Conservation (phyloP, 2,329 filamentous ascomycete species). For the Tolypocladium ophioglossoides region DNA sequence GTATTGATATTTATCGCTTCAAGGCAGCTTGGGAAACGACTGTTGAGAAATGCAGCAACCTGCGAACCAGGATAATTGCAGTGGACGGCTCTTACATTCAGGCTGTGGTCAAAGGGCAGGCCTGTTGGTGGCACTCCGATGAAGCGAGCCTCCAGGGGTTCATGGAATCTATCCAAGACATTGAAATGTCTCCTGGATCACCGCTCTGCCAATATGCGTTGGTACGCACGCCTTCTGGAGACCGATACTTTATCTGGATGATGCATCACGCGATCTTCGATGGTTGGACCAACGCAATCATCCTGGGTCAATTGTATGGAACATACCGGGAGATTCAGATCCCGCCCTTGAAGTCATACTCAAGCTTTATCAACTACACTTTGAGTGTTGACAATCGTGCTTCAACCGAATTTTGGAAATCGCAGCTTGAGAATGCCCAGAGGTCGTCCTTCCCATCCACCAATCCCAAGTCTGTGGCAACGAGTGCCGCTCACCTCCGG, state of each 20-base stretch:
- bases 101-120: background rate
- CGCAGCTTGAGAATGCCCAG: background rate
- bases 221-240: no score
- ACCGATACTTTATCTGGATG: constrained; percentile 10
- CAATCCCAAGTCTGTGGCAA: background rate
- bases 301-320: background rate
- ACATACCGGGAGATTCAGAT: no score
- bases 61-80: constrained; percentile 6
- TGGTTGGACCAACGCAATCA: constrained; percentile 11
- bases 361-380: background rate
- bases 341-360: background rate
- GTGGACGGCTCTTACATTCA: constrained; percentile 1
- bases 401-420: background rate
- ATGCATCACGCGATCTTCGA: constrained; percentile 17
- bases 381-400: background rate
- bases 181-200: background rate
- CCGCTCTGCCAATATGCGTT: background rate
- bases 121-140: no score
- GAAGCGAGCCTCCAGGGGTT: background rate
- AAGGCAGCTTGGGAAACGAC: constrained; percentile 15
- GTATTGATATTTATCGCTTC: constrained; percentile 13
- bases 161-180: background rate
- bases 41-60: constrained; percentile 1
- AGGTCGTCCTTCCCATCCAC: background rate
- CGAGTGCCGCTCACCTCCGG: background rate